A percentile compares a stretch with the other conserved stretches of the same genome.
Conservation (phyloP, 805 yeast genomes). For the Schwanniomyces pseudopolymorphus region DNA sequence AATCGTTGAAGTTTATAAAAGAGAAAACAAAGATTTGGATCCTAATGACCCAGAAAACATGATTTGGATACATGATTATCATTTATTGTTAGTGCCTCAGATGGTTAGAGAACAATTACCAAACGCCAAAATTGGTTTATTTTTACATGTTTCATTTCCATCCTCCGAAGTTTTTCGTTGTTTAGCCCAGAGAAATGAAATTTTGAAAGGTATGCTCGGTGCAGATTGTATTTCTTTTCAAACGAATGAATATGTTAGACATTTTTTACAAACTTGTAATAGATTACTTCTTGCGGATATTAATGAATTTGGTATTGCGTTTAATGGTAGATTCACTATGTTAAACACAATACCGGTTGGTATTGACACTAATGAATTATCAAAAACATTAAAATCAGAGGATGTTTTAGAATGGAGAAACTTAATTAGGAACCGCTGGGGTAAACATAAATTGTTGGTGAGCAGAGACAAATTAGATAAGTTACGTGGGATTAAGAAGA, state of each 20-base stretch:
- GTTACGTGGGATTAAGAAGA: slow-evolving; percentile 85
- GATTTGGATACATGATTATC: slow-evolving; percentile 95
- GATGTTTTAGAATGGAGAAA: slow-evolving; percentile 64
- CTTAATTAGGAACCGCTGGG: slow-evolving; percentile 79
- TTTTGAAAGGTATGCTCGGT: slow-evolving; percentile 82
- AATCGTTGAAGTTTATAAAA: slow-evolving; percentile 56
- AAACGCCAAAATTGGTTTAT: slow-evolving; percentile 84
- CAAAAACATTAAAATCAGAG: slow-evolving; percentile 42
- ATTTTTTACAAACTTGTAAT: slow-evolving; percentile 87
- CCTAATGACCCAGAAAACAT: slow-evolving; percentile 54
- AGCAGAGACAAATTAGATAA: slow-evolving; percentile 87
- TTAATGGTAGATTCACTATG: slow-evolving; percentile 55
- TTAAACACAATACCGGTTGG: slow-evolving; percentile 73
- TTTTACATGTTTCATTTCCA: slow-evolving; percentile 92
- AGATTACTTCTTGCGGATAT: slow-evolving; percentile 82
- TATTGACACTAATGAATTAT: slow-evolving; percentile 64
- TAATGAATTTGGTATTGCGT: slow-evolving; percentile 58
- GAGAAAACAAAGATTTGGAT: slow-evolving; percentile 48
- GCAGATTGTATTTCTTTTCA: slow-evolving; percentile 89
- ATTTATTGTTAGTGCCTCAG: slow-evolving; percentile 78
- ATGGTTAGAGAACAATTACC: slow-evolving; percentile 80
- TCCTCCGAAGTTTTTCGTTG: slow-evolving; percentile 94
- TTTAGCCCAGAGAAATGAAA: slow-evolving; percentile 77
- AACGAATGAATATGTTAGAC: slow-evolving; percentile 89
- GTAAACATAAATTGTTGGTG: slow-evolving; percentile 65